phyloP scores from a whole-genome alignment of 192 early-diverging fungal genomes.

The Anaeromyces robustus region DNA sequence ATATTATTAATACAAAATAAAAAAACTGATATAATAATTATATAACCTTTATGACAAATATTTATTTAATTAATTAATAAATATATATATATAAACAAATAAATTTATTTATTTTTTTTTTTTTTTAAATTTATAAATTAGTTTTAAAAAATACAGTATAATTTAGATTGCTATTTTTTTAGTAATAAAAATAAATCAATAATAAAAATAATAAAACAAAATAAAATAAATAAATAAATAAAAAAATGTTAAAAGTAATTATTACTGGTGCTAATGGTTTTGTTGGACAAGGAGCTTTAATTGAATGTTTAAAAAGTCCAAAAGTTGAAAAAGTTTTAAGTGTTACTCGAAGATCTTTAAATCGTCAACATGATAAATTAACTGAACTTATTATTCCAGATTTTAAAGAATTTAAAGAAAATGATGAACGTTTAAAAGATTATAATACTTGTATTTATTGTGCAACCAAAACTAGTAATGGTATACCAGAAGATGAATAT shows the following conservation, averaged over 20 bases:
- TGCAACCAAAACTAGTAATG: not conserved
- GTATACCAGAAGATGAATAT: not conserved
- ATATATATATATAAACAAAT: too few species aligned
- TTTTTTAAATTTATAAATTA: too few species aligned
- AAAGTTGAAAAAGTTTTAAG: not conserved
- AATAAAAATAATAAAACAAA: not conserved
- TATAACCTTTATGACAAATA: too few species aligned
- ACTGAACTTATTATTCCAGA: not conserved
- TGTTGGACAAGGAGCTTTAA: not conserved
- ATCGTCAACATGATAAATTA: not conserved
- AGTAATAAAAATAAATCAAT: too few species aligned
- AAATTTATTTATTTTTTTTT: too few species aligned
- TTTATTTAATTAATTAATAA: too few species aligned
- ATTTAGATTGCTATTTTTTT: too few species aligned
- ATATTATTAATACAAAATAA: too few species aligned
- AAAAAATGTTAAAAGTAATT: not conserved
- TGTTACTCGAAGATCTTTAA: not conserved
- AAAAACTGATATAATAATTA: too few species aligned
- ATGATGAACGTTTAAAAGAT: not conserved
- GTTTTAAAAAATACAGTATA: too few species aligned
- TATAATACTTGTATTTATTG: not conserved
- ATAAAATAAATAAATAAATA: too few species aligned
- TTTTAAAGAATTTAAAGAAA: not conserved
- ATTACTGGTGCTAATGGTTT: not conserved
- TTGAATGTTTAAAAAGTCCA: not conserved